These are phyloP conservation scores for Jamesozyma lodderae DNA, from an alignment of 805 yeast genomes.

Conservation along the genomic window DNA sequence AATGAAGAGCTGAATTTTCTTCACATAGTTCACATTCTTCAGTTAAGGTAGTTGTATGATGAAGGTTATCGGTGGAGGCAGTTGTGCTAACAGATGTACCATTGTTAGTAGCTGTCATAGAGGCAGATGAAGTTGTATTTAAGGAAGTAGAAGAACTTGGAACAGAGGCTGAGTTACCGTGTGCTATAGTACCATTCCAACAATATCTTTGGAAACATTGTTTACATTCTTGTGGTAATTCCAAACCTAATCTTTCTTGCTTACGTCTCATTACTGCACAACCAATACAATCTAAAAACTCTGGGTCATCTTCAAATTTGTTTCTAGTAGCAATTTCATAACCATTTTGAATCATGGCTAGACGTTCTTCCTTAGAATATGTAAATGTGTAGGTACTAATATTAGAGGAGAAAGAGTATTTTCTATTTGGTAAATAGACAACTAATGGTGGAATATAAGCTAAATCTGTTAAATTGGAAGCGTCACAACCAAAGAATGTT, in stretches of 20 bases:
- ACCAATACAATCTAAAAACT: slow-evolving; percentile 67
- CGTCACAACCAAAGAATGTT: slow-evolving; percentile 76
- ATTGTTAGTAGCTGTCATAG: not conserved
- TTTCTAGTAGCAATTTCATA: slow-evolving; percentile 59
- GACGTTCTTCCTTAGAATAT: slow-evolving; percentile 49
- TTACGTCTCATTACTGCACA: slow-evolving; percentile 78
- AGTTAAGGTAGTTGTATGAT: too few species aligned
- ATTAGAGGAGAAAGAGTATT: slow-evolving; percentile 56
- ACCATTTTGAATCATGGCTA: slow-evolving; percentile 60
- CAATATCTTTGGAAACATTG: slow-evolving; percentile 65
- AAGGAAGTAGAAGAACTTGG: not conserved
- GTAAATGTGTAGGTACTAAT: slow-evolving; percentile 60
- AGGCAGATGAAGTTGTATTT: not conserved
- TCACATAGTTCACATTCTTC: too few species aligned
- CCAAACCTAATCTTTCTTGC: slow-evolving; percentile 53
- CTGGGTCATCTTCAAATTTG: slow-evolving; percentile 57
- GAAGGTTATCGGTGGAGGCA: too few species aligned
- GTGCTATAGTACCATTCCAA: slow-evolving; percentile 49
- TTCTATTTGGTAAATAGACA: slow-evolving; percentile 65
- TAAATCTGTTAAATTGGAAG: slow-evolving; percentile 50
- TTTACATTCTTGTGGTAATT: slow-evolving; percentile 60
- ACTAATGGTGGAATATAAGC: slow-evolving; percentile 59
- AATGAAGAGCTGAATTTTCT: too few species aligned
- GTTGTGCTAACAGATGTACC: too few species aligned
- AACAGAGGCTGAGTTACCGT: not conserved